Evolutionary conservation across 805 yeast species (phyloP).

Genomic region (Candida ulmi): DNA sequence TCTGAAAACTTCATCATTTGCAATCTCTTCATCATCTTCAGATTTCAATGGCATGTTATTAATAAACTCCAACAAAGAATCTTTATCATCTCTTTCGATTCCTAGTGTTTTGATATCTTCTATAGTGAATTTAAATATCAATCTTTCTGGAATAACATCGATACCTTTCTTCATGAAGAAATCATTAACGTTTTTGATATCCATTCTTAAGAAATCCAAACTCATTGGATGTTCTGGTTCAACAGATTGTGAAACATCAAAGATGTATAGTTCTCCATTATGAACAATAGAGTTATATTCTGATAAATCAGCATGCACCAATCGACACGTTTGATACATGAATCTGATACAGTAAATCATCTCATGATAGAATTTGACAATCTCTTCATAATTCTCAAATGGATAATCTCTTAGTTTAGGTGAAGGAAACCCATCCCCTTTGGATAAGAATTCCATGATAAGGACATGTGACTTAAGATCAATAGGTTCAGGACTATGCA

Average conservation of each 20-base stretch:
- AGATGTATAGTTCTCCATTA: conserved; percentile 68
- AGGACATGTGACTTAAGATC: conserved; percentile 85
- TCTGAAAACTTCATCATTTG: conserved; percentile 85
- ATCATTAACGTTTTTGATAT: conserved; percentile 90
- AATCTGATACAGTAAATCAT: conserved; percentile 81
- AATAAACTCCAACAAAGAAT: conserved; percentile 36
- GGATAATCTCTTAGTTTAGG: conserved; percentile 85
- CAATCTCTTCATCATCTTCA: conserved; percentile 45
- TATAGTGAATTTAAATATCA: conserved; percentile 72
- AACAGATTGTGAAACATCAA: conserved; percentile 96
- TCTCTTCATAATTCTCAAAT: conserved; percentile 60
- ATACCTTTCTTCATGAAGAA: conserved; percentile 74
- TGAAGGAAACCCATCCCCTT: conserved; percentile 78
- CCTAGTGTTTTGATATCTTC: conserved; percentile 36
- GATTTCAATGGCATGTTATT: conserved; percentile 51
- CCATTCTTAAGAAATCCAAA: conserved; percentile 93
- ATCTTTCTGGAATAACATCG: conserved; percentile 73
- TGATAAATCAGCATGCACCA: conserved; percentile 94
- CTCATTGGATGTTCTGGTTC: conserved; percentile 98
- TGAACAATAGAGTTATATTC: conserved; percentile 93
- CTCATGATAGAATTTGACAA: conserved; percentile 64
- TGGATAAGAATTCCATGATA: conserved; percentile 88
- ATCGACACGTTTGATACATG: conserved; percentile 79
- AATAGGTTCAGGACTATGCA: conserved; percentile 91
- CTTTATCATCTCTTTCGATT: conserved; percentile 31